Conservation (phyloP, 352 stramenopile species). For the Phytophthora sp. region DNA sequence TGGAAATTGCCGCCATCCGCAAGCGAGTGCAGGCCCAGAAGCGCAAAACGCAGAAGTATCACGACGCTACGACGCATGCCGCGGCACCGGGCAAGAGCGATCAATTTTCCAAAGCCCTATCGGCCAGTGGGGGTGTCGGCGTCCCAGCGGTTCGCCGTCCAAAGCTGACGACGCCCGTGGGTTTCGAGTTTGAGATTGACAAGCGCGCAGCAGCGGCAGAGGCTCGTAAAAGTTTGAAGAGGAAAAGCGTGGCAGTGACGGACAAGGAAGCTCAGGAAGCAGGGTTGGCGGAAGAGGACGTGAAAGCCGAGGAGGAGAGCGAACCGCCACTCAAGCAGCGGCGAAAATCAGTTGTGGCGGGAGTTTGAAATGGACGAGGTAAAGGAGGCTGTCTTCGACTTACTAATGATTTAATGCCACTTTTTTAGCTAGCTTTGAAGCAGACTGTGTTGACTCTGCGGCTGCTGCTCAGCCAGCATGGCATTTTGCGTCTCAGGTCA, state of each 20-base stretch:
- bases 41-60: slow-evolving; percentile 69
- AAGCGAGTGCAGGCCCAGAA: slow-evolving; percentile 63
- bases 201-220: slow-evolving; percentile 54
- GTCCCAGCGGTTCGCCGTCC: slow-evolving; percentile 70
- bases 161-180: slow-evolving; percentile 70
- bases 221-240: slow-evolving; percentile 37
- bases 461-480: slow-evolving; percentile 1
- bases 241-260: slow-evolving; percentile 32
- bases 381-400: slow-evolving; percentile 7
- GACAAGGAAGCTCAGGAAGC: slow-evolving; percentile 6
- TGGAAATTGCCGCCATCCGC: slow-evolving; percentile 74
- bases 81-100: slow-evolving; percentile 41
- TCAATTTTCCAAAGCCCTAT: slow-evolving; percentile 58
- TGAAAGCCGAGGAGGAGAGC: slow-evolving; percentile 8
- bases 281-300: slow-evolving; percentile 2
- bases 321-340: slow-evolving; percentile 30
- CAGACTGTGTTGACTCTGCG: no score
- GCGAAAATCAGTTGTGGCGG: slow-evolving; percentile 30
- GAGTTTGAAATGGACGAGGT: slow-evolving; percentile 13
- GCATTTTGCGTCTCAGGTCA: slow-evolving; percentile 5
- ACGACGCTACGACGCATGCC: slow-evolving; percentile 59
- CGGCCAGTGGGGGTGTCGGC: slow-evolving; percentile 63
- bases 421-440: slow-evolving; percentile 16
- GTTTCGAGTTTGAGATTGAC: slow-evolving; percentile 74
- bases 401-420: slow-evolving; percentile 41